Conservation (phyloP, 768 basidiomycete species). For the Fomitopsis serialis region DNA sequence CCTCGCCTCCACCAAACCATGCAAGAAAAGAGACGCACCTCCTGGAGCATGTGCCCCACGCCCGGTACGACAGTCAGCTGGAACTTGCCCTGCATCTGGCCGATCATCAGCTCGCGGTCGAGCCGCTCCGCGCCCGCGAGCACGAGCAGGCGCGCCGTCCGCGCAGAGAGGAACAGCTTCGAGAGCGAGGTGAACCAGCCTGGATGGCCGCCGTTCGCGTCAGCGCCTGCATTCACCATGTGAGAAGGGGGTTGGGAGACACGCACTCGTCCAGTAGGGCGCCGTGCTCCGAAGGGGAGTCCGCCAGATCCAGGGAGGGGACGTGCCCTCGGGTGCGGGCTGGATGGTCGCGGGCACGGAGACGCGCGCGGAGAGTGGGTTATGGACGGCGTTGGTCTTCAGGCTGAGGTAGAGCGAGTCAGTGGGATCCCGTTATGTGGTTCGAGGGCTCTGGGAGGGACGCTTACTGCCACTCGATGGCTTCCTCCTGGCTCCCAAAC, state of each 20-base stretch:
- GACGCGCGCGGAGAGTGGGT: conserved; percentile 75
- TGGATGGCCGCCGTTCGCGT: conserved; percentile 22
- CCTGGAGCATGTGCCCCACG: conserved; percentile 93
- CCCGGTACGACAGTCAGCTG: conserved; percentile 84
- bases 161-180: conserved; percentile 65
- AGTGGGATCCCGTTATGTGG: conserved; percentile 1
- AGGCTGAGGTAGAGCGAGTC: conserved; percentile 41
- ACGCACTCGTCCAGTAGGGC: conserved; percentile 84
- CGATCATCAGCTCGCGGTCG: conserved; percentile 92
- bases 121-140: conserved; percentile 91
- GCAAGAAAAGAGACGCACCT: conserved; percentile 45
- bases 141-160: conserved; percentile 81
- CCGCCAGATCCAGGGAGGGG: conserved; percentile 64
- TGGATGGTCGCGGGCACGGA: conserved; percentile 81
- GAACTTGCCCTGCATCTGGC: conserved; percentile 81
- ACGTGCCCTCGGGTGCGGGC: conserved; percentile 32
- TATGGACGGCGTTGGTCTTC: conserved; percentile 76
- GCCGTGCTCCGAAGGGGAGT: conserved; percentile 81
- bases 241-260: background rate
- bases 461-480: conserved; percentile 94
- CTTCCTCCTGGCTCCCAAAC: conserved; percentile 79
- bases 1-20: background rate
- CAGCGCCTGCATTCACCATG: background rate
- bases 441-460: no score
- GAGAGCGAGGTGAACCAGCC: conserved; percentile 92